Evolutionary conservation across 345 rosid genomes (phyloP).

Genomic region (Garcia nutans): DNA sequence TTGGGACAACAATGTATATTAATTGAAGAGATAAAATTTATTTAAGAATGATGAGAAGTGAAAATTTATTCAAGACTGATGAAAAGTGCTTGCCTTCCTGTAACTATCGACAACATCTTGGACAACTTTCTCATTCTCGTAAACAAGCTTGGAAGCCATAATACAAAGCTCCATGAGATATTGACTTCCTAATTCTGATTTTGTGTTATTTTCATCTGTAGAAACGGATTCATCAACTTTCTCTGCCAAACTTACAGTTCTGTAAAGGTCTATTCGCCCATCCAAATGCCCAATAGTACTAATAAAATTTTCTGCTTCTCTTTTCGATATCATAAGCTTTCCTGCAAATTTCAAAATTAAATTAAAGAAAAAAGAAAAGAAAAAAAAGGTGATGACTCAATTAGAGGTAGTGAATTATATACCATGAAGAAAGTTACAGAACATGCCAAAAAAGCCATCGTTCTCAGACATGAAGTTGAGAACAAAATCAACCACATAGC

Average conservation of each 20-base stretch:
- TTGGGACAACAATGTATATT: too few species aligned
- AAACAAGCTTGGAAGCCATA: constrained; percentile 74
- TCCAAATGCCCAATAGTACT: constrained; percentile 67
- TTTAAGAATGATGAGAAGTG: background rate
- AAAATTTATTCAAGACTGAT: background rate
- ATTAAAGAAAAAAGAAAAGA: too few species aligned
- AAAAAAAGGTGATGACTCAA: too few species aligned
- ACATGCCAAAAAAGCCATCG: constrained; percentile 50
- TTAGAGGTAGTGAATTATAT: background rate
- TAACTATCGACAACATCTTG: constrained; percentile 47
- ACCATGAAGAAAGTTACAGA: constrained; percentile 52
- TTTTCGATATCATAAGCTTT: constrained; percentile 47
- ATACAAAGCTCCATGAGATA: constrained; percentile 69
- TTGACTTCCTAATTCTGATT: constrained; percentile 40
- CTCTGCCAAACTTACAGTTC: constrained; percentile 28
- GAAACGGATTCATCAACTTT: constrained; percentile 26
- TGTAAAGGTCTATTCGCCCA: constrained; percentile 52
- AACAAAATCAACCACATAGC: constrained; percentile 51
- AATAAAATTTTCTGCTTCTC: constrained; percentile 57
- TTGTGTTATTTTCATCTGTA: constrained; percentile 9
- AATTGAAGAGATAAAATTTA: too few species aligned
- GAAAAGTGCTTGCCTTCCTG: constrained; percentile 61
- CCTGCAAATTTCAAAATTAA: constrained; percentile 37
- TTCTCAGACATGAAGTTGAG: constrained; percentile 66
- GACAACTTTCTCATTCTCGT: constrained; percentile 75